These are phyloP conservation scores for Penicillium fimorum DNA, from an alignment of 495 filamentous ascomycete genomes.

Conservation along the genomic window DNA sequence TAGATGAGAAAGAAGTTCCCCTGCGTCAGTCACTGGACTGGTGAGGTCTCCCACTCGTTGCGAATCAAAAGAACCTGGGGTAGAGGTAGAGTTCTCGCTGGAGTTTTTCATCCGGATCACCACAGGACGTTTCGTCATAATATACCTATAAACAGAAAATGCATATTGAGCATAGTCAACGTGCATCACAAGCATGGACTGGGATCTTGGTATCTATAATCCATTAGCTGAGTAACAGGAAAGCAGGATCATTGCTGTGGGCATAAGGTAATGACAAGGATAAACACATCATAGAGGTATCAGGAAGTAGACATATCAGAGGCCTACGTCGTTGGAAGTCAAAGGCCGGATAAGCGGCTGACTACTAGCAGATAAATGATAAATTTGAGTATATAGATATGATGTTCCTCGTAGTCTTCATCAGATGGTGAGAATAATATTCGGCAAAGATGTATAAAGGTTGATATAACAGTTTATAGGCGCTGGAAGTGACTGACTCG, in stretches of 20 bases:
- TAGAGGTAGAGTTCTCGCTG: background rate
- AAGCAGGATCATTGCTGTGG: background rate
- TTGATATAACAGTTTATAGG: background rate
- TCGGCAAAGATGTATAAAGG: background rate
- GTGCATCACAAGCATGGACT: background rate
- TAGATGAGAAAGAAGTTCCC: background rate
- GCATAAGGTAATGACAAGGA: background rate
- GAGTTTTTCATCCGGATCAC: slow-evolving; percentile 12
- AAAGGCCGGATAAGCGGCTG: background rate
- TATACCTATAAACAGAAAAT: background rate
- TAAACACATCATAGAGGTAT: background rate
- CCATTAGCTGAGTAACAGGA: background rate
- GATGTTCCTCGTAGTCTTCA: background rate
- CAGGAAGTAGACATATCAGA: background rate
- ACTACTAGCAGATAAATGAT: background rate
- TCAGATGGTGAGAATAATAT: background rate
- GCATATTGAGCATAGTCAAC: background rate
- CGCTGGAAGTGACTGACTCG: background rate
- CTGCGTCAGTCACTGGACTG: slow-evolving; percentile 9
- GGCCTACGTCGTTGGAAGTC: background rate
- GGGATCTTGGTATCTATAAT: background rate
- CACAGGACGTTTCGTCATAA: background rate
- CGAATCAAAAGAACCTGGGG: background rate
- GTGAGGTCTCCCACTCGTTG: slow-evolving; percentile 10
- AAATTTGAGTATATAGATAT: background rate